A percentile compares a stretch with the other conserved stretches of the same genome.
Conservation (phyloP, 208 protist genomes). For the Trypanosoma cruzi region DNA sequence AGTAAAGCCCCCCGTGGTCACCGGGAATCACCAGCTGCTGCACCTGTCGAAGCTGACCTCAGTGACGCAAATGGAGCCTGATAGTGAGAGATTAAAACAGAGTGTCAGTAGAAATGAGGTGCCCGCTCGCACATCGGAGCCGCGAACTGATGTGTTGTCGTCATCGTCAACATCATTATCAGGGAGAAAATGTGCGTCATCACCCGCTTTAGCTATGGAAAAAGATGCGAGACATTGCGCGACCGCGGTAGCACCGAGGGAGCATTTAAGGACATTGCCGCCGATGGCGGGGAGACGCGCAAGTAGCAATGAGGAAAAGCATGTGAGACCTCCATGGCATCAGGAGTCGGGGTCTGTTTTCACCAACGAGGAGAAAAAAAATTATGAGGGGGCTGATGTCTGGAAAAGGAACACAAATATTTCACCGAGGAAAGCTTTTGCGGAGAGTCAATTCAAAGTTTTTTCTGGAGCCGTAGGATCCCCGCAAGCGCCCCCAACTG, state of each 20-base stretch:
- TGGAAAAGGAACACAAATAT: background rate
- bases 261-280: background rate
- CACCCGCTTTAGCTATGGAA: background rate
- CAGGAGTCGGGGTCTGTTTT: background rate
- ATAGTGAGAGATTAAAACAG: background rate
- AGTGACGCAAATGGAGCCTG: constrained; percentile 21
- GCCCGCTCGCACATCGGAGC: too few relatives aligned
- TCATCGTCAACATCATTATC: constrained; percentile 4
- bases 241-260: background rate
- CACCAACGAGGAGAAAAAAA: background rate
- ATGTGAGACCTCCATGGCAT: background rate
- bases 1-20: too few relatives aligned
- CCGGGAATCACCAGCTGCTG: constrained; percentile 3
- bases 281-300: background rate
- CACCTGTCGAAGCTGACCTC: constrained; percentile 32
- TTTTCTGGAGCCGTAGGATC: too few relatives aligned
- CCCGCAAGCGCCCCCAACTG: background rate
- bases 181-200: background rate
- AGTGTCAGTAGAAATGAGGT: constrained; percentile 10
- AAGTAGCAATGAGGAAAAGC: background rate
- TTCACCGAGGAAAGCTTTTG: background rate
- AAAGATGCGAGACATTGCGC: background rate
- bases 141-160: too few relatives aligned
- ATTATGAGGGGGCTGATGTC: background rate
- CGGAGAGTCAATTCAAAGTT: background rate